Base-by-base conservation (phyloP, 805 yeast genomes). In the Yamadazyma ubonensis region DNA sequence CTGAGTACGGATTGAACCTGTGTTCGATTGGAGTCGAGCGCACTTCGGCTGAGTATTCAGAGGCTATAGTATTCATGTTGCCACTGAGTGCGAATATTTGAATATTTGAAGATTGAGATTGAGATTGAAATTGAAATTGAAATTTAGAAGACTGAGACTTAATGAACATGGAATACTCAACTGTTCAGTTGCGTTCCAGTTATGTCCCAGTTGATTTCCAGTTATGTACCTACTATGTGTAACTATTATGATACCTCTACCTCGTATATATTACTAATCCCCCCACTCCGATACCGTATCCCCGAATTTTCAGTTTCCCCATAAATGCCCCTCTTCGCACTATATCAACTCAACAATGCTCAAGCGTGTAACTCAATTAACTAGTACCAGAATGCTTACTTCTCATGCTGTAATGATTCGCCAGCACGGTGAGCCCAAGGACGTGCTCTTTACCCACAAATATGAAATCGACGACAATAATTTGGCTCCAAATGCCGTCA, bases 1-100 rank as follows among this genome's bases (percentile, higher is more conserved):
- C 96, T 21, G 91, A 70, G 70, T 89, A 89, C 27, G 97, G 97
- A 58, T 89, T 88, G 70, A 89, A 89, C 61, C 84, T 75, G 63
- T 90, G 96, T 61, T 89, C 96, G 58, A 89, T 88, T 44, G 96
- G 96, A 12, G 62, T 63, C 9, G 61, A 39, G 37, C 63, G 68
- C 22, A 62, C 62, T 50, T 78, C 85, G 16, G 75, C 67, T 2
- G 82, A 75, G 56, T 82, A 81, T 52, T 83, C 89, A 7, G 87
- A 79, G 36, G 83, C 79, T 43, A 81, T 70, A 23, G 66, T 50
- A 47, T 54, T 59, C 61, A 58, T 58, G 34, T 38, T 38, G 41
- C 36, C 36, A 38, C 36, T 32, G 33, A 14, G 14, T 27, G n/a
- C n/a, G n/a, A 23, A 23, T 23, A 23, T 10, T 23, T 12, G 26